A percentile compares a stretch with the other conserved stretches of the same genome.
Conservation (phyloP, 2,329 filamentous ascomycete genomes). For the Fusarium solani-melongenae region DNA sequence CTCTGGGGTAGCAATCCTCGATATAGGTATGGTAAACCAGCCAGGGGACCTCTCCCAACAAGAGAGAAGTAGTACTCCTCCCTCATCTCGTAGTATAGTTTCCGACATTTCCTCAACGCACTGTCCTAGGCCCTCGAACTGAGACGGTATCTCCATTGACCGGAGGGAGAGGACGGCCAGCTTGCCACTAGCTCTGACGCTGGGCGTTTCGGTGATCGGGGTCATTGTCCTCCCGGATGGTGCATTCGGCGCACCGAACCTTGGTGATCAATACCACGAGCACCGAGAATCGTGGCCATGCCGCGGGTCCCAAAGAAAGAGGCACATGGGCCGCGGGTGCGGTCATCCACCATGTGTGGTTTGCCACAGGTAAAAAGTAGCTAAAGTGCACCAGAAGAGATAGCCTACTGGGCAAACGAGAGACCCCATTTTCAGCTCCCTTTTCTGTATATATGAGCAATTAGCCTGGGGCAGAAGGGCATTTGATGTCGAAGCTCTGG, state of each 20-base stretch:
- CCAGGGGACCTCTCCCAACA: neutral
- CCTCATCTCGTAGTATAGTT: neutral
- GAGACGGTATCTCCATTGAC: neutral
- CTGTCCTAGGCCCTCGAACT: neutral
- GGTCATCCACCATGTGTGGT: neutral
- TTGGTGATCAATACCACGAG: neutral
- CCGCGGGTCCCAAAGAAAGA: neutral
- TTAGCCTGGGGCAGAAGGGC: neutral
- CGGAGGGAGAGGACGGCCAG: neutral
- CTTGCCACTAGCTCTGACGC: neutral
- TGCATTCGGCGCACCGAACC: neutral
- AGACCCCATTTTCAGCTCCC: accelerated
- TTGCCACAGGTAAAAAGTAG: neutral
- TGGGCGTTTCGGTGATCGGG: neutral
- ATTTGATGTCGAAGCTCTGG: neutral
- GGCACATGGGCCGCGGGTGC: neutral
- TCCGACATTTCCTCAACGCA: neutral
- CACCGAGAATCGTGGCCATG: neutral
- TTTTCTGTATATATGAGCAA: neutral
- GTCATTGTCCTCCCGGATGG: neutral
- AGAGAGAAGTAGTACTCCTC: neutral
- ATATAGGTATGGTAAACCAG: neutral
- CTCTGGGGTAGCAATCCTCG: neutral
- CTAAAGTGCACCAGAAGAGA: too few relatives aligned
- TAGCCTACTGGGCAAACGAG: too few relatives aligned